Conservation (phyloP, 352 stramenopile species). For the Phytophthora agathidicida region DNA sequence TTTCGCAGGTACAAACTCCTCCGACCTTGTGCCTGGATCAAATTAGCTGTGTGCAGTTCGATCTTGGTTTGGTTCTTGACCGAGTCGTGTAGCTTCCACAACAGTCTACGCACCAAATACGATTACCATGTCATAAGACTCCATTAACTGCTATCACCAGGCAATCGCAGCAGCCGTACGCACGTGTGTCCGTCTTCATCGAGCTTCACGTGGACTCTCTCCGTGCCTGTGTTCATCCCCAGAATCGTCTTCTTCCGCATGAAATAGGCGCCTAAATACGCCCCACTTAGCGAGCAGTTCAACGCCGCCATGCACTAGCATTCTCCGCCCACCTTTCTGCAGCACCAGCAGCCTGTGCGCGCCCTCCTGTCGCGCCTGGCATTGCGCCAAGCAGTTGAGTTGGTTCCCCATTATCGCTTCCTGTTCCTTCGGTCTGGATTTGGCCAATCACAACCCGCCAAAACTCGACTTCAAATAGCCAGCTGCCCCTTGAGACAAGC, state of each 20-base stretch:
- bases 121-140: no score
- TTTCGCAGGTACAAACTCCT: not conserved
- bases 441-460: constrained; percentile 11
- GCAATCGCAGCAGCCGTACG: no score
- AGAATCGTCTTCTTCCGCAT: constrained; percentile 81
- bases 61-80: constrained; percentile 57
- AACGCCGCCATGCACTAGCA: not conserved
- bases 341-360: constrained; percentile 72
- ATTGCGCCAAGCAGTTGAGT: constrained; percentile 84
- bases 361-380: constrained; percentile 67
- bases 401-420: constrained; percentile 67
- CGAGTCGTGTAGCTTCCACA: constrained; percentile 70
- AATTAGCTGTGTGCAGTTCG: constrained; percentile 52
- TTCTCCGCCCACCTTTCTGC: constrained; percentile 54
- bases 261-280: constrained; percentile 57
- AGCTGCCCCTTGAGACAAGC: constrained; percentile 11
- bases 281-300: not conserved
- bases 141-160: no score
- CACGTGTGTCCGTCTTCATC: constrained; percentile 69
- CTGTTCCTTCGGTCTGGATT: not conserved
- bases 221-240: constrained; percentile 62
- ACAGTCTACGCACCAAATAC: constrained; percentile 68
- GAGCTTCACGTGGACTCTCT: constrained; percentile 69
- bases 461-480: constrained; percentile 18
- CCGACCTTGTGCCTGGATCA: constrained; percentile 61